Percentiles rank a stretch among this genome's conserved stretches.
phyloP scores from a whole-genome alignment of 306 rosid genomes.

The Glycyrrhiza uralensis region DNA sequence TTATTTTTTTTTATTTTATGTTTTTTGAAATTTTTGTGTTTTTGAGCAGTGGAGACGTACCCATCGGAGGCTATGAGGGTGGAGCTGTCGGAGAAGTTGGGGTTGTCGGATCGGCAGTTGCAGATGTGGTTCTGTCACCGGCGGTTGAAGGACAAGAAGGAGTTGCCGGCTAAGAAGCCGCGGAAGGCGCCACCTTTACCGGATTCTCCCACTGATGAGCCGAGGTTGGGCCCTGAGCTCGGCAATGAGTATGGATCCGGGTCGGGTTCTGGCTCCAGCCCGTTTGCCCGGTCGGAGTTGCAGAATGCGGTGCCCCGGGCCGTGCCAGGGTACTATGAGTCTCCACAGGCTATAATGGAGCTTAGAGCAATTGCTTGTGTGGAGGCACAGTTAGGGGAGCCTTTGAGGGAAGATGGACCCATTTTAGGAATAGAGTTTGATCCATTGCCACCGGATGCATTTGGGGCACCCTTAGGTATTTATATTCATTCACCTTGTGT shows the following conservation, averaged over 20 bases:
- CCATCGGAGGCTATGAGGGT: slow-evolving; percentile 78
- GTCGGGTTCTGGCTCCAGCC: slow-evolving; percentile 92
- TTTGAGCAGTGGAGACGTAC: slow-evolving; percentile 83
- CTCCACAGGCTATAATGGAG: slow-evolving; percentile 71
- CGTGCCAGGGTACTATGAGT: slow-evolving; percentile 59
- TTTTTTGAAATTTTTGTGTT: slow-evolving; percentile 4
- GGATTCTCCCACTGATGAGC: slow-evolving; percentile 68
- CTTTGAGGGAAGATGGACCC: slow-evolving; percentile 92
- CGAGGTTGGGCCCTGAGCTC: slow-evolving; percentile 48
- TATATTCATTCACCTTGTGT: slow-evolving; percentile 11
- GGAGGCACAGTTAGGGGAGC: slow-evolving; percentile 92
- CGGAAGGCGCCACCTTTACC: slow-evolving; percentile 40
- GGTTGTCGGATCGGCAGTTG: slow-evolving; percentile 94
- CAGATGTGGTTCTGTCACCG: slow-evolving; percentile 99
- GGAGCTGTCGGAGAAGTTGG: slow-evolving; percentile 80
- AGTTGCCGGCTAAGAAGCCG: slow-evolving; percentile 49
- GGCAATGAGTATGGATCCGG: slow-evolving; percentile 89
- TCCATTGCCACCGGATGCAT: slow-evolving; percentile 94
- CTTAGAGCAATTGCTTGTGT: slow-evolving; percentile 87
- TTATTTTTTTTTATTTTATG: not conserved
- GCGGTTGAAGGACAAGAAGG: slow-evolving; percentile 95
- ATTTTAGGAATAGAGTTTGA: slow-evolving; percentile 90
- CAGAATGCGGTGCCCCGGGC: slow-evolving; percentile 50
- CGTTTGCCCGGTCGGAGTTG: slow-evolving; percentile 53
- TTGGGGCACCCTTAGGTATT: slow-evolving; percentile 93